Base-by-base conservation (phyloP, 805 yeast species). In the Metschnikowia santaceciliae region DNA sequence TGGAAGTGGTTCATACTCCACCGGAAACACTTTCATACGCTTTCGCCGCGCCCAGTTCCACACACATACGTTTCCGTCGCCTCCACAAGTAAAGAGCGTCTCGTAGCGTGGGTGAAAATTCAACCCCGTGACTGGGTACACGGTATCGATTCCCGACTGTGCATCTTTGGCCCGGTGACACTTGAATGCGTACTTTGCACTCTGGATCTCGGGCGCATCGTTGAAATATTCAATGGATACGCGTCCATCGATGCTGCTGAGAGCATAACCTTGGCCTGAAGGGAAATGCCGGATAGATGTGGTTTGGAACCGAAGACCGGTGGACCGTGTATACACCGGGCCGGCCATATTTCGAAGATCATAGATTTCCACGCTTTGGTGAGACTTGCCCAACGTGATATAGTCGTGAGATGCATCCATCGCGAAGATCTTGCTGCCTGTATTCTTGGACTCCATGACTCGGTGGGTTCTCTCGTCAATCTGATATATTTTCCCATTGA, bases 181-280 rank as follows among this genome's bases (percentile, higher is more conserved):
- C 60, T 89, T 82, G 73, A 90, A 90, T 0, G 96, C 92, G 64
- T 84, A 90, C 50, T 72, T 68, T 1, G 65, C 56, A 47, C 69
- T 77, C 51, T 69, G 74, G 3, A 61, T 61, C 41, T 68, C 68
- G 1, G 75, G 72, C 3, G 75, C 65, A 3, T 80, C 77, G 49
- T 82, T 80, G 48, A 84, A 79, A 58, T 75, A 83, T 54, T 88
- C 92, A 26, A 89, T 79, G 0, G 90, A 83, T 1, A 86, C 90
- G 30, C 95, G 71, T 0, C 96, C 96, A 59, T 88, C 96, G n/a
- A 89, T 74, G 1, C 92, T 83, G 26, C 89, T 74, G 32, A 83
- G 76, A 0, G 84, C 89, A 63, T 79, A 84, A 6, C 85, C 94
- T 55, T 69, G 63, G 10, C 64, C 66, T 49, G 74, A 68, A 0